A percentile compares a stretch with the other conserved stretches of the same genome.
These are phyloP conservation scores for Nasturtium officinale DNA, from an alignment of 345 rosid genomes.

Conservation along the genomic window DNA sequence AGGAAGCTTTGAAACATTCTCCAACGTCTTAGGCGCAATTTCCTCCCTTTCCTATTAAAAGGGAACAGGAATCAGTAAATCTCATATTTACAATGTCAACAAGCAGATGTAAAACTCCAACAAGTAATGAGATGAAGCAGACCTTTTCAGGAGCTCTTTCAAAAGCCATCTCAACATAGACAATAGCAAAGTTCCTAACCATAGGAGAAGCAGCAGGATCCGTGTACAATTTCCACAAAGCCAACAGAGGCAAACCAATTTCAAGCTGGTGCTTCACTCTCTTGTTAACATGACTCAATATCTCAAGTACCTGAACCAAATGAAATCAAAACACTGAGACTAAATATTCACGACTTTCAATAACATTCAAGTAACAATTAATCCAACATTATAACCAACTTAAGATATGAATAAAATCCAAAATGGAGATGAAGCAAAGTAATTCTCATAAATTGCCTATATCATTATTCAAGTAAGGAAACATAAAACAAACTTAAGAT, in stretches of 20 bases:
- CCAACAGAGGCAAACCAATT: conserved; percentile 73
- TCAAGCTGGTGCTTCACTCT: conserved; percentile 85
- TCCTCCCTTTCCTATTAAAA: conserved; percentile 72
- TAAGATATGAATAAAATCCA: too few relatives aligned
- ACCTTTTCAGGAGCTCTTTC: conserved; percentile 70
- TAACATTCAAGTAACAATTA: background rate
- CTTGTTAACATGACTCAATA: conserved; percentile 92
- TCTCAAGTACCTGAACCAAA: conserved; percentile 80
- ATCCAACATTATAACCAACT: background rate
- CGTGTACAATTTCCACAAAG: conserved; percentile 70
- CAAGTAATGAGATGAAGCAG: conserved; percentile 3
- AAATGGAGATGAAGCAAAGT: background rate
- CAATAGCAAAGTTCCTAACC: conserved; percentile 84
- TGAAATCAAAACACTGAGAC: conserved; percentile 14
- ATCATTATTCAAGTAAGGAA: too few relatives aligned
- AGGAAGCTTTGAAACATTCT: conserved; percentile 71
- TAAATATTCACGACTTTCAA: background rate
- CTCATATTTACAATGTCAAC: conserved; percentile 10
- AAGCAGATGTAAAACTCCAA: conserved; percentile 17
- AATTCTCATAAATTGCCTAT: background rate
- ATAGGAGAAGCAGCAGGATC: conserved; percentile 62
- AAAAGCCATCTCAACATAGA: conserved; percentile 96
- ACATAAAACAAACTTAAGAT: too few relatives aligned
- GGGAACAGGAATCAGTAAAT: conserved; percentile 12
- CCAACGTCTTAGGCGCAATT: conserved; percentile 66